Percentiles rank a stretch among this genome's conserved stretches.
These are phyloP conservation scores for Pisolithus orientalis DNA, from an alignment of 768 basidiomycete species.

Conservation along the genomic window DNA sequence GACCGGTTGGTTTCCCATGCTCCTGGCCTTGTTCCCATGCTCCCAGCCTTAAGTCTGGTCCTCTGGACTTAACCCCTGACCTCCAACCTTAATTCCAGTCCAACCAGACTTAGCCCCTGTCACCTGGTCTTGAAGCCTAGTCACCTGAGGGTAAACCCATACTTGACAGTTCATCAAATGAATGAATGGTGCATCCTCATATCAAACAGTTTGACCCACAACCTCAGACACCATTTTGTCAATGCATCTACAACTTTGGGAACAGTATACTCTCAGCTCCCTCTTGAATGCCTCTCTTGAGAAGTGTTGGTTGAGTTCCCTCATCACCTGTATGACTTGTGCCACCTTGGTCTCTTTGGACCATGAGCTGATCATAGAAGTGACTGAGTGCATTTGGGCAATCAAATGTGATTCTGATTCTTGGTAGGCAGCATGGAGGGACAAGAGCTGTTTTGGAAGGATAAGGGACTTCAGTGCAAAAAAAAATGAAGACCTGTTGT, in stretches of 20 bases:
- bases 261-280: slow-evolving; percentile 95
- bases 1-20: too few species aligned
- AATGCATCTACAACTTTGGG: slow-evolving; percentile 97
- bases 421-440: slow-evolving; percentile 67
- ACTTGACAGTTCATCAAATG: background rate
- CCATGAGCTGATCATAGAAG: slow-evolving; percentile 78
- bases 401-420: slow-evolving; percentile 94
- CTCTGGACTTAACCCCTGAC: too few species aligned
- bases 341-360: too few species aligned
- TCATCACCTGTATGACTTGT: slow-evolving; percentile 86
- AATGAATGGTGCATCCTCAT: background rate
- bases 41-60: too few species aligned
- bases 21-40: too few species aligned
- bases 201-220: slow-evolving; percentile 42
- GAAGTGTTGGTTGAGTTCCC: slow-evolving; percentile 82
- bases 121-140: too few species aligned
- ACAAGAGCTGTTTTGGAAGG: slow-evolving; percentile 44
- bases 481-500: too few species aligned
- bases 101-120: too few species aligned
- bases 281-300: slow-evolving; percentile 80
- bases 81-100: too few species aligned
- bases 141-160: too few species aligned
- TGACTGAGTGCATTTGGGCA: slow-evolving; percentile 73
- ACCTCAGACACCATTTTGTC: slow-evolving; percentile 94
- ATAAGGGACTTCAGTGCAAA: too few species aligned